These are phyloP conservation scores for Rhizoctonia solani DNA, from an alignment of 1,284 basidiomycete species.

Conservation along the genomic window DNA sequence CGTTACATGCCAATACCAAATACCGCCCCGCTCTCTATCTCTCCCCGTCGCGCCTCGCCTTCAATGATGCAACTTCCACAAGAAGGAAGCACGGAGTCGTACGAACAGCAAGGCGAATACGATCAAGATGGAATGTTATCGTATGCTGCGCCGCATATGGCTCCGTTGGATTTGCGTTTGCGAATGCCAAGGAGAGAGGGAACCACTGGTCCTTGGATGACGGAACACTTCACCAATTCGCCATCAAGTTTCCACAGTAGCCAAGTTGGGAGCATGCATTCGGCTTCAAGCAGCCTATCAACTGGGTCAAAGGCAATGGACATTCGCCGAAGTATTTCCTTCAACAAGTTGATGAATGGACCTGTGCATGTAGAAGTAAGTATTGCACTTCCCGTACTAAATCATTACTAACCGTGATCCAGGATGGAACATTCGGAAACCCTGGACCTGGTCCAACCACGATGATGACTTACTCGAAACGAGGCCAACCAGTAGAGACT, in stretches of 20 bases:
- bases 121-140: too few relatives aligned
- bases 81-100: background rate
- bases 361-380: background rate
- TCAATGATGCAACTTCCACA: slow-evolving; percentile 10
- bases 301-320: background rate
- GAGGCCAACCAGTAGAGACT: background rate
- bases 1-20: background rate
- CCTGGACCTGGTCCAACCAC: slow-evolving; percentile 29
- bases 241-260: slow-evolving; percentile 30
- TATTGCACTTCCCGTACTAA: background rate
- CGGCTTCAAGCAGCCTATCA: slow-evolving; percentile 16
- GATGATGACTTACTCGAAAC: slow-evolving; percentile 29
- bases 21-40: slow-evolving; percentile 30
- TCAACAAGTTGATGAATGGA: background rate
- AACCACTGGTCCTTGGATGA: slow-evolving; percentile 9
- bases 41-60: slow-evolving; percentile 17
- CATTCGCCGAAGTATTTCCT: background rate
- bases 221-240: slow-evolving; percentile 26
- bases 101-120: too few relatives aligned
- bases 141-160: slow-evolving; percentile 12
- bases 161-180: slow-evolving; percentile 6
- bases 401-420: background rate
- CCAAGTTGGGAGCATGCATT: slow-evolving; percentile 22
- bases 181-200: slow-evolving; percentile 7
- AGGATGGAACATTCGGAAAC: slow-evolving; percentile 13